Conservation (phyloP, 257 asterid genomes). For the Solanum bulbocastanum region DNA sequence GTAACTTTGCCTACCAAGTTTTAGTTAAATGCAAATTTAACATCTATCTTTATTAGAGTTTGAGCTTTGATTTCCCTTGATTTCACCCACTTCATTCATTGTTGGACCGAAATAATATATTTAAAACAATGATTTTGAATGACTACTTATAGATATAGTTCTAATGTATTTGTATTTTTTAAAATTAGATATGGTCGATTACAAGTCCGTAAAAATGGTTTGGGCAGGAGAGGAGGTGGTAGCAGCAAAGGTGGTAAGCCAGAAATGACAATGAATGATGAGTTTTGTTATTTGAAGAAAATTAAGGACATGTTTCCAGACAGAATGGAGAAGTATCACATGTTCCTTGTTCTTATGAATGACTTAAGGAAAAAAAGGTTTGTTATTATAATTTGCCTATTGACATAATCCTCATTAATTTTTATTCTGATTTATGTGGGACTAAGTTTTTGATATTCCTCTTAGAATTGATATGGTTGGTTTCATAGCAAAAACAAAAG, state of each 20-base stretch:
- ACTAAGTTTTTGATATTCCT: background rate
- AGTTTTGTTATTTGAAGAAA: conserved; percentile 72
- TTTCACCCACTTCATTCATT: background rate
- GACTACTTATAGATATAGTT: background rate
- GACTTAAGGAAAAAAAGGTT: conserved; percentile 96
- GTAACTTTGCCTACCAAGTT: background rate
- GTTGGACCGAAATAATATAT: background rate
- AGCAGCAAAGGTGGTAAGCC: conserved; percentile 18
- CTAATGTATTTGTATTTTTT: background rate
- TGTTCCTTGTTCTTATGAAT: conserved; percentile 77
- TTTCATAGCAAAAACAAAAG: background rate
- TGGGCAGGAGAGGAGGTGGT: background rate
- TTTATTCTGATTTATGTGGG: background rate
- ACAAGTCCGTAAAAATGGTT: background rate
- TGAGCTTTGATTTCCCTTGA: background rate
- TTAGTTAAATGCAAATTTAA: background rate
- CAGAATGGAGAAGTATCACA: conserved; percentile 66
- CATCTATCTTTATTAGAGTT: background rate
- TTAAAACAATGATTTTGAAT: background rate
- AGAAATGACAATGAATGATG: conserved; percentile 78
- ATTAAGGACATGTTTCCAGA: conserved; percentile 41
- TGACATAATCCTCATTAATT: conserved; percentile 17
- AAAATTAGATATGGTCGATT: background rate
- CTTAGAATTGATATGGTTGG: background rate
- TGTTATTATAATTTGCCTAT: background rate